phyloP scores from a whole-genome alignment of 2,329 filamentous ascomycete species.

The Ophiostoma sp. region DNA sequence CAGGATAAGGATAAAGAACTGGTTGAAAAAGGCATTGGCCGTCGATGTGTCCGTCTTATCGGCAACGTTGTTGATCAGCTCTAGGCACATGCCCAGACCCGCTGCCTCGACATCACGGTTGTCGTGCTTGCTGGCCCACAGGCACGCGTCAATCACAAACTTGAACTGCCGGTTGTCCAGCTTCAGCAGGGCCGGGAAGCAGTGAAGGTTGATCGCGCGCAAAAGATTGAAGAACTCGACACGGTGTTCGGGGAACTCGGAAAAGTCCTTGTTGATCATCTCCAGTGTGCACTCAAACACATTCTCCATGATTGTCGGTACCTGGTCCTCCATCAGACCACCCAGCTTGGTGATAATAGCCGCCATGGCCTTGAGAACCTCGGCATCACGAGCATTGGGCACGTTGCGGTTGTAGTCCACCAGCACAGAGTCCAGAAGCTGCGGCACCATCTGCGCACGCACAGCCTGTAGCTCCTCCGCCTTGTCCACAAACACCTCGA shows the following conservation, averaged over 20 bases:
- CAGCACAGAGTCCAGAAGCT: constrained; percentile 85
- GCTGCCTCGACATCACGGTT: constrained; percentile 96
- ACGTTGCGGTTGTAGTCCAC: constrained; percentile 98
- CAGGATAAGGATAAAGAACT: constrained; percentile 90
- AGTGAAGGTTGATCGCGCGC: constrained; percentile 92
- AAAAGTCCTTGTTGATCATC: constrained; percentile 99
- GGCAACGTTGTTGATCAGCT: constrained; percentile 95
- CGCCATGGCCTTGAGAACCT: constrained; percentile 96
- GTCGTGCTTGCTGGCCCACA: constrained; percentile 99
- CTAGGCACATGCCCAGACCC: constrained; percentile 94
- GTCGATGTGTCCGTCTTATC: constrained; percentile 82
- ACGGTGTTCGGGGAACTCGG: constrained; percentile 95
- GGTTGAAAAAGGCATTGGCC: constrained; percentile 93
- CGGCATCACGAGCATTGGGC: constrained; percentile 87
- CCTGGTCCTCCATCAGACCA: constrained; percentile 94
- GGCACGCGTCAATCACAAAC: constrained; percentile 97
- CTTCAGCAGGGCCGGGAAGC: constrained; percentile 89
- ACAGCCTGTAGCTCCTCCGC: constrained; percentile 94
- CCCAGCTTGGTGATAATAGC: constrained; percentile 95
- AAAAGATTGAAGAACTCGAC: constrained; percentile 99
- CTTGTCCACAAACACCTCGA: constrained; percentile 97
- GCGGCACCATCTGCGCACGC: constrained; percentile 89
- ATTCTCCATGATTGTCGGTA: constrained; percentile 95
- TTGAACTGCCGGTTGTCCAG: constrained; percentile 97
- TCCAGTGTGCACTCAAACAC: constrained; percentile 97